Percentiles rank a stretch among this genome's conserved stretches.
phyloP scores from a whole-genome alignment of 163 green algal species.

The Chlorella variabilis region DNA sequence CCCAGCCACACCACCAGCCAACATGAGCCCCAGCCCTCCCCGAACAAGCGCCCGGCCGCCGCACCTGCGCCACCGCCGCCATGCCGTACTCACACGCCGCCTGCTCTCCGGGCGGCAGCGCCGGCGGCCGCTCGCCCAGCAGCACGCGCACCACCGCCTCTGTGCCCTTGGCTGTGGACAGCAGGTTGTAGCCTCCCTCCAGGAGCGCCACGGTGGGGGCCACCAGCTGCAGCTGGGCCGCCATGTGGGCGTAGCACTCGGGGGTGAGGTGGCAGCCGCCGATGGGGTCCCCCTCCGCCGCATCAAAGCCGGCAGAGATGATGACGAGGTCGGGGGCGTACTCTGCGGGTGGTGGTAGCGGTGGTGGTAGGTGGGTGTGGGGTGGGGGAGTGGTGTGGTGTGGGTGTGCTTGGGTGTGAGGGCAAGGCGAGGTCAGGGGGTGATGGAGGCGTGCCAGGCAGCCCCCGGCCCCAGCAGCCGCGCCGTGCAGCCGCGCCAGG shows the following conservation, averaged over 20 bases:
- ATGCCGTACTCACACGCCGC: conserved; percentile 23
- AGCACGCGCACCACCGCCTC: conserved; percentile 76
- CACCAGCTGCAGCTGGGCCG: conserved; percentile 65
- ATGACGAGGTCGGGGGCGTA: conserved; percentile 91
- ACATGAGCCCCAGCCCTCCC: neutral
- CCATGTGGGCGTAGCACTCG: conserved; percentile 79
- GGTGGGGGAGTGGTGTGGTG: too few species aligned
- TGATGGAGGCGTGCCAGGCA: too few species aligned
- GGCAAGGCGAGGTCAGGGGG: too few species aligned
- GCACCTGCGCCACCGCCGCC: conserved; percentile 27
- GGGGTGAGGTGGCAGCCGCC: conserved; percentile 74
- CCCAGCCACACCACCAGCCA: neutral
- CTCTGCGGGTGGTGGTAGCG: conserved; percentile 40
- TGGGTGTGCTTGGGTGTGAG: too few species aligned
- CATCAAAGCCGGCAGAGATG: conserved; percentile 93
- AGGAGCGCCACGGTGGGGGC: conserved; percentile 77
- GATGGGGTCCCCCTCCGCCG: conserved; percentile 81
- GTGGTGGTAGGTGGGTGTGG: too few species aligned
- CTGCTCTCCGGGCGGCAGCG: conserved; percentile 45
- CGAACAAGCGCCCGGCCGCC: too few species aligned
- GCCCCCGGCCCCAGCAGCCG: too few species aligned
- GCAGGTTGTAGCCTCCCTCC: conserved; percentile 88
- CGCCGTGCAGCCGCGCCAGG: too few species aligned
- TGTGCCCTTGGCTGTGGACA: conserved; percentile 63
- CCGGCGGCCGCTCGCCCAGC: conserved; percentile 67